Evolutionary conservation across 2,329 filamentous ascomycete genomes (phyloP), one percentile per base, ranked within the genome.

Genomic region (Penicillium corylophilum): DNA sequence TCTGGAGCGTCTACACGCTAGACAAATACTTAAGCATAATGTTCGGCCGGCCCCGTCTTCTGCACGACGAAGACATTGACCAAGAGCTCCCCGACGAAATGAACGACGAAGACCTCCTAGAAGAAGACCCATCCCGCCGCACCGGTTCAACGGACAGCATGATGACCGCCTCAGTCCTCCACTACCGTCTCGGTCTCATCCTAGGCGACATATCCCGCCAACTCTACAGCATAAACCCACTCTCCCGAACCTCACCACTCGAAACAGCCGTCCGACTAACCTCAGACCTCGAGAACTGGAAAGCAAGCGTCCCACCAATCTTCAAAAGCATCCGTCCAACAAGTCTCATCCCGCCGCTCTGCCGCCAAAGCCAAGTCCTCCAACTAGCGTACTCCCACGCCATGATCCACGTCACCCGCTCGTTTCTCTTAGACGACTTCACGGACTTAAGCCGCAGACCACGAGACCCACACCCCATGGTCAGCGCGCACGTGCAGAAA

Each of bases 21-120:
- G 83, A 87, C 61, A 83, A 81, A 45, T 86, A 86, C 50, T 70
- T 87, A 1, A 81, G 82, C 22, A 81, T 84, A n/a, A 80, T 85
- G 16, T 78, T 86, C 26, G 84, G 84, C 0, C 74, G 84, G 5
- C 84, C 84, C 1, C 68, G 81, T 7, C 75, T 83, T 13, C 81
- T 85, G 23, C 82, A 84, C 44, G 83, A 86, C 40, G 81, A 85
- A 29, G 82, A 86, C 45, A 82, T 85, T 43, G 83, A 86, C 46
- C 83, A 86, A 51, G 77, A 79, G 2, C 73, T 82, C n/a, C 83
- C 83, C 4, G 65, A 70, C 22, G 72, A 73, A 47, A 74, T 83
- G 39, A 81, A 83, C 48, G 82, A 86, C 51, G 78, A 82, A 33
- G 77, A 83, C 26, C 77, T 86, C 68, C 74, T 78, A 1, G 59